Evolutionary conservation across 176 grass and related monocot genomes (phyloP).

Genomic region (Musa troglodytarum): DNA sequence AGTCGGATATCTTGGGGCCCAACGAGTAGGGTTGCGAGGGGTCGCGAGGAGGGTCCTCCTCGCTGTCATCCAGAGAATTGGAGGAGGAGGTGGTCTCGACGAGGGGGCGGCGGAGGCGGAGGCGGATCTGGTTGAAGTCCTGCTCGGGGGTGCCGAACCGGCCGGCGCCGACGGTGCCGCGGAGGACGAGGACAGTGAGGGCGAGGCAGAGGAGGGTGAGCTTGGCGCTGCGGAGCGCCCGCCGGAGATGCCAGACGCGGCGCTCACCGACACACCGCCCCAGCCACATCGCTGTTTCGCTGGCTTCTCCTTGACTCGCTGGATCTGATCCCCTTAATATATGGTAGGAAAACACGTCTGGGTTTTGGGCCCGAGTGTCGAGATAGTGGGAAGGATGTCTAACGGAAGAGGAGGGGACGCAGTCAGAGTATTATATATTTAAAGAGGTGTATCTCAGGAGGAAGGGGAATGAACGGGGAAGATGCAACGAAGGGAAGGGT

Average conservation of each 20-base stretch:
- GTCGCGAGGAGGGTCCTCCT: constrained; percentile 52
- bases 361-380: too few species aligned
- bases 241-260: constrained; percentile 68
- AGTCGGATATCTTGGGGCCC: constrained; percentile 84
- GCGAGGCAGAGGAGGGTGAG: constrained; percentile 70
- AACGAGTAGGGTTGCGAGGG: constrained; percentile 64
- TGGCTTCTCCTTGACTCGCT: not conserved
- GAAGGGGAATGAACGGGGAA: too few species aligned
- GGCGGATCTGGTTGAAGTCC: constrained; percentile 71
- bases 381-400: too few species aligned
- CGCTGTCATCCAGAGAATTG: constrained; percentile 16
- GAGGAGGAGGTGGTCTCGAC: constrained; percentile 17
- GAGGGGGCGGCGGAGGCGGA: constrained; percentile 45
- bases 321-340: not conserved
- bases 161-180: constrained; percentile 76
- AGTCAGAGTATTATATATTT: too few species aligned
- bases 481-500: too few species aligned
- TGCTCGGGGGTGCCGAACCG: constrained; percentile 75
- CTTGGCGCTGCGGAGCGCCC: constrained; percentile 51
- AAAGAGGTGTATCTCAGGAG: too few species aligned
- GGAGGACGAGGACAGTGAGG: constrained; percentile 75
- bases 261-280: constrained; percentile 56
- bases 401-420: too few species aligned
- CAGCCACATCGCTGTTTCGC: not conserved
- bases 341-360: too few species aligned